Base-by-base conservation (phyloP, 768 basidiomycete species). In the Boletus rubroflammeus region DNA sequence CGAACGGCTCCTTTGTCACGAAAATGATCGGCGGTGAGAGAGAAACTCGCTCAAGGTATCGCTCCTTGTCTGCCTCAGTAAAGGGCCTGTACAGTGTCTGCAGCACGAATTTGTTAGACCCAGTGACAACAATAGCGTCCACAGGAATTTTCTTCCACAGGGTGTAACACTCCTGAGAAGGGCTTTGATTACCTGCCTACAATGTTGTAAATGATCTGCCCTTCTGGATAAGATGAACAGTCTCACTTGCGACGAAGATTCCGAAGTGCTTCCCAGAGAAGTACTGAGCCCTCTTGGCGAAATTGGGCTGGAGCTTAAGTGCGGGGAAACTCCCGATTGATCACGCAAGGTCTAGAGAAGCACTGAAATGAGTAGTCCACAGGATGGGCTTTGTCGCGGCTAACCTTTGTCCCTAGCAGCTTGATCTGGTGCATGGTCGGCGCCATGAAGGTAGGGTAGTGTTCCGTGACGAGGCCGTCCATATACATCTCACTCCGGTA, bases 21-120 rank as follows among this genome's bases (percentile, higher is more conserved):
- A 89, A 90, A 58, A 79, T 75, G 53, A 89, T 83, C 2, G 86
- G 85, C 1, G 62, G 63, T 54, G 84, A 85, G 43, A 88, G 75
- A 2, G 75, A 65, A 28, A 83, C 81, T 59, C 81, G 82, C 57
- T 88, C 83, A 19, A 89, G 84, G 58, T 89, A 90, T 42, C 86
- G 82, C 35, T 81, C 80, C 32, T 82, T 78, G 63, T 89, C 87
- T 61, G 84, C 83, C 44, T 80, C 81, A 3, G 86, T 88, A 64
- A 84, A 81, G 4, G 88, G 87, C 59, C 76, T 80, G 66, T 89
- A 90, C 71, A 85, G 79, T 31, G 61, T 72, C 65, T 90, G 88
- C 8, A 85, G 86, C 3, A 90, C 69, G 58, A 85, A 82, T 31
- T 72, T 74, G 1, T 76, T 74, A 5, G 68, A 66, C 19, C 61